Conservation (phyloP, 345 rosid species). For the Excoecaria cochinchinensis region DNA sequence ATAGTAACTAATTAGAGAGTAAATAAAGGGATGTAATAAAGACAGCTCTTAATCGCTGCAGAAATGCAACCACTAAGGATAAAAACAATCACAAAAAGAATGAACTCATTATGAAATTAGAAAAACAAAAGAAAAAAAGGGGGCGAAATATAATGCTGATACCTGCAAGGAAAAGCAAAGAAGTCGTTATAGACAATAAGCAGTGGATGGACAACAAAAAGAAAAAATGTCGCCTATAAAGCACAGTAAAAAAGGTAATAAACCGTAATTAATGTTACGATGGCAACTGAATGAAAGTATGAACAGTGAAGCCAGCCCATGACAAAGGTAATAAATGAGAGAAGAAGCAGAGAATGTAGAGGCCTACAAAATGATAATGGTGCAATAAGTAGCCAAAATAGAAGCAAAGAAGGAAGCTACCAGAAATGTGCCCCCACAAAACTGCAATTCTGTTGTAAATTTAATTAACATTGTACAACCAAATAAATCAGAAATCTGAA, state of each 20-base stretch:
- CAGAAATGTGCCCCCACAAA: slow-evolving; percentile 33
- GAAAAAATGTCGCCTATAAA: slow-evolving; percentile 25
- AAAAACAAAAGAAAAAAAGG: slow-evolving; percentile 11
- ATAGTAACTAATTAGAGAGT: slow-evolving; percentile 1
- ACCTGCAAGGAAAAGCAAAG: slow-evolving; percentile 29
- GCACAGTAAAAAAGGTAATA: slow-evolving; percentile 32
- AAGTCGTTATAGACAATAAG: slow-evolving; percentile 43
- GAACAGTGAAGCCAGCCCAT: slow-evolving; percentile 26
- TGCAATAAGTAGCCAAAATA: slow-evolving; percentile 23
- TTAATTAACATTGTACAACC: slow-evolving; percentile 28
- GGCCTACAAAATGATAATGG: slow-evolving; percentile 18
- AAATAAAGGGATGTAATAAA: slow-evolving; percentile 7
- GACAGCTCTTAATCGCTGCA: slow-evolving; percentile 20
- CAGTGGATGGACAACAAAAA: slow-evolving; percentile 18
- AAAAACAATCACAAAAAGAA: slow-evolving; percentile 21
- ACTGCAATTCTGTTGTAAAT: slow-evolving; percentile 31
- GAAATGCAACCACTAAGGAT: slow-evolving; percentile 10
- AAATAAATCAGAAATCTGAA: slow-evolving; percentile 5
- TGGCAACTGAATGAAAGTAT: slow-evolving; percentile 32
- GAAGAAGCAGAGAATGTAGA: slow-evolving; percentile 5
- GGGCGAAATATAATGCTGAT: slow-evolving; percentile 14
- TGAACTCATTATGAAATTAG: slow-evolving; percentile 24
- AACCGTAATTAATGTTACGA: slow-evolving; percentile 40
- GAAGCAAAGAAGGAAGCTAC: no score
- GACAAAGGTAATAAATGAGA: slow-evolving; percentile 39